Base-by-base conservation (phyloP, 768 basidiomycete genomes). In the Tulasnella sp. region DNA sequence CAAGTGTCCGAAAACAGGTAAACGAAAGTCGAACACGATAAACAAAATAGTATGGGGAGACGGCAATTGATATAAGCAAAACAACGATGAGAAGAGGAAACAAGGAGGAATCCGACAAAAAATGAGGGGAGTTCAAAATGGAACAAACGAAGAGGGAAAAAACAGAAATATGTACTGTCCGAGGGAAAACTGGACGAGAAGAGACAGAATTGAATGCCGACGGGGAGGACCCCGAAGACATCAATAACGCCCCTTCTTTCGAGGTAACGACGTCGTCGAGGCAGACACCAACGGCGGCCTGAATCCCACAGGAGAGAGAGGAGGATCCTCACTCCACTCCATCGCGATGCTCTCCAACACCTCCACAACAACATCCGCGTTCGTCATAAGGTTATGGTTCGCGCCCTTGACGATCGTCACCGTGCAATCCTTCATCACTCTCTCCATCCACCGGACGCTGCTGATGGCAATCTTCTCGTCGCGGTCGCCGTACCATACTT, bases 401-500 rank as follows among this genome's bases (percentile, higher is more conserved):
- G 94, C 97, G 48, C 94, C 94, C 82, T 90, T 91, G 76, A 97
- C 91, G 58, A 98, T 91, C 83, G 92, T 90, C 48, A 99, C 91
- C 68, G 88, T 87, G 84, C 96, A 97, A 68, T 89, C 88, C 27
- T 91, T 89, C 93, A 96, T 94, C 46, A 89, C 90, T 81, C 89
- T 90, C 85, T 96, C 94, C 93, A 96, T 94, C 95, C 95, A 97
- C 82, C 93, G 86, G 56, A 99, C 92, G 71, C 95, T 94, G 82
- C 93, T 92, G 84, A 97, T 93, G 44, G 93, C 92, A 80, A 99
- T 97, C 86, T 92, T 93, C 85, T 98, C 97, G 85, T 99, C 97
- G 81, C 88, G 90, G 82, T 96, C 94, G 3, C 97, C 97, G 82
- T 96, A 96, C 95, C 95, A 98, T 56, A 99, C 91, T 62, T 90